Evolutionary conservation across 2,329 filamentous ascomycete genomes (phyloP).

Genomic region (Ilyonectria sp.): DNA sequence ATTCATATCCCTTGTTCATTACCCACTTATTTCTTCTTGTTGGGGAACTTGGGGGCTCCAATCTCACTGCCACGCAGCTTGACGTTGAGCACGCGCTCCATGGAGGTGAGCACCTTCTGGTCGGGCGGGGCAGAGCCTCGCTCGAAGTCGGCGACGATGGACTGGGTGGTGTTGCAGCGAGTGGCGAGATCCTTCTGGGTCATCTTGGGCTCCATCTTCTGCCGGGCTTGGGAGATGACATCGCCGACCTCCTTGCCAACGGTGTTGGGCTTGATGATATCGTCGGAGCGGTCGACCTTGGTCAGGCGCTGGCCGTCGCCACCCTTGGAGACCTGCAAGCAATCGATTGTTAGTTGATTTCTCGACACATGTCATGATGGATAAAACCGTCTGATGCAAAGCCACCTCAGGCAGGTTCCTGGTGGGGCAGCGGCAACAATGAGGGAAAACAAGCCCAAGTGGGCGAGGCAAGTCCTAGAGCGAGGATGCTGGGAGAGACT

Average conservation of each 20-base stretch:
- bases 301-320: constrained; percentile 93
- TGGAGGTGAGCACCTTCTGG: constrained; percentile 83
- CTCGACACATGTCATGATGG: background rate
- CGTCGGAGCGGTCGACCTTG: constrained; percentile 97
- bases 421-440: constrained; percentile 15
- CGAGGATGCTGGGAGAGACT: constrained; percentile 32
- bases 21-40: constrained; percentile 69
- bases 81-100: constrained; percentile 90
- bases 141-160: constrained; percentile 89
- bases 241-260: constrained; percentile 85
- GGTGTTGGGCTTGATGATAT: constrained; percentile 97
- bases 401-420: background rate
- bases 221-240: constrained; percentile 85
- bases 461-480: constrained; percentile 4
- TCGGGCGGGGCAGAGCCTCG: constrained; percentile 83
- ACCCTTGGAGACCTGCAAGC: constrained; percentile 43
- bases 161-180: constrained; percentile 89
- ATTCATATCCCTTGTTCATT: constrained; percentile 27
- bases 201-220: constrained; percentile 92
- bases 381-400: constrained; percentile 3
- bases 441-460: constrained; percentile 7
- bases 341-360: constrained; percentile 35
- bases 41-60: constrained; percentile 85
- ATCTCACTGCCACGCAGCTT: constrained; percentile 90
- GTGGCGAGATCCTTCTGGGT: constrained; percentile 91